Evolutionary conservation across 2,329 filamentous ascomycete genomes (phyloP).

Genomic region (Aspergillus persii): DNA sequence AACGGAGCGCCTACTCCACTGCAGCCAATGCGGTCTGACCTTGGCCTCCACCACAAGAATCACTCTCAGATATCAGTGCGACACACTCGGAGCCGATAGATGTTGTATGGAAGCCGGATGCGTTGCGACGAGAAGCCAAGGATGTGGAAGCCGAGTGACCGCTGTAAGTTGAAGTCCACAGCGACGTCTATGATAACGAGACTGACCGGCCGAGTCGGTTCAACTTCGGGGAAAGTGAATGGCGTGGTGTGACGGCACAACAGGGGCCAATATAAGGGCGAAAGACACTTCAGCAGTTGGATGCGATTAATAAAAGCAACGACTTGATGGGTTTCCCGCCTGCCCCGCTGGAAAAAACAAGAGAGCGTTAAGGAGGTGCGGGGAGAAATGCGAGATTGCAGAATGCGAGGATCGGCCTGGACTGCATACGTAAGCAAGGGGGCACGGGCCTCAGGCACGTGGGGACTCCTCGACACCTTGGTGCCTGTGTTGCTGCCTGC

Average conservation of each 20-base stretch:
- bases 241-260: background rate
- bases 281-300: background rate
- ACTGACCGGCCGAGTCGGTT: background rate
- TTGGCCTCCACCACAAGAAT: background rate
- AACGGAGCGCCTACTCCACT: background rate
- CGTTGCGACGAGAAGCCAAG: background rate
- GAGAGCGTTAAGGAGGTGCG: background rate
- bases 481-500: conserved; percentile 9
- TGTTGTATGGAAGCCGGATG: background rate
- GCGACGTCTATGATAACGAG: background rate
- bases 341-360: background rate
- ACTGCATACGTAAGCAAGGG: background rate
- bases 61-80: background rate
- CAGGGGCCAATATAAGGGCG: background rate
- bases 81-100: background rate
- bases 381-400: background rate
- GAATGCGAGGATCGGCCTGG: background rate
- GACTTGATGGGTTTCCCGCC: background rate
- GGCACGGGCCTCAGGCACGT: background rate
- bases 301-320: background rate
- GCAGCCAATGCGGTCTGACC: background rate
- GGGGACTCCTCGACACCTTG: background rate
- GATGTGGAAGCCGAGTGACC: background rate
- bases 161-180: background rate
- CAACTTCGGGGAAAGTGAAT: background rate